A percentile compares a stretch with the other conserved stretches of the same genome.
phyloP scores from a whole-genome alignment of 2,329 filamentous ascomycete genomes.

The Verticillium isaacii region DNA sequence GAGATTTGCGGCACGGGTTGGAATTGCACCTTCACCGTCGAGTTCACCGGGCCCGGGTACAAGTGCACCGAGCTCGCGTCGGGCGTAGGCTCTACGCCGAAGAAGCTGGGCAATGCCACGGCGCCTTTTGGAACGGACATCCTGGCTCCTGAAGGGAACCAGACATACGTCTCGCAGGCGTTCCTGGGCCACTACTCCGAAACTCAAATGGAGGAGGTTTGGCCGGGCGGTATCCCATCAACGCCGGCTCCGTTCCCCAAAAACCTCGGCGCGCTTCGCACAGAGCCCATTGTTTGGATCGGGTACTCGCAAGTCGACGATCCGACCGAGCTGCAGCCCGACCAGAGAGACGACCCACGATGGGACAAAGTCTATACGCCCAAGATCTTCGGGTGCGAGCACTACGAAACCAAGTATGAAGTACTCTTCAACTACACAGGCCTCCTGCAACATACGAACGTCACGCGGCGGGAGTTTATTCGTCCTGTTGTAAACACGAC shows the following conservation, averaged over 20 bases:
- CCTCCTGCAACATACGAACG: constrained; percentile 17
- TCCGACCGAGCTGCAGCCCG: constrained; percentile 12
- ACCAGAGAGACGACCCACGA: constrained; percentile 13
- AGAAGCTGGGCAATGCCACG: constrained; percentile 15
- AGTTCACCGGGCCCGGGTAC: constrained; percentile 29
- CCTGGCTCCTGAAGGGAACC: constrained; percentile 21
- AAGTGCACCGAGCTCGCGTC: constrained; percentile 25
- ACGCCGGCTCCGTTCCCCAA: constrained; percentile 14
- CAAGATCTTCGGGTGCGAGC: constrained; percentile 27
- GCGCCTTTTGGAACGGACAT: constrained; percentile 20
- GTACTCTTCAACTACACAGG: constrained; percentile 22
- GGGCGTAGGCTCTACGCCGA: constrained; percentile 18
- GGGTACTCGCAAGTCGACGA: constrained; percentile 23
- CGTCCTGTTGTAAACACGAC: constrained; percentile 22
- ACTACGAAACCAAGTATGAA: constrained; percentile 26
- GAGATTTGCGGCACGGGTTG: constrained; percentile 25
- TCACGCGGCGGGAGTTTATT: constrained; percentile 15
- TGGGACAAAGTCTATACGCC: constrained; percentile 24
- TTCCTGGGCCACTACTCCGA: constrained; percentile 21
- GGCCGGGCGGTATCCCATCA: constrained; percentile 20
- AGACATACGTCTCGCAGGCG: constrained; percentile 24
- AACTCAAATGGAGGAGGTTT: constrained; percentile 16
- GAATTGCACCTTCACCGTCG: constrained; percentile 28
- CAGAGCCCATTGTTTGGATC: constrained; percentile 30
- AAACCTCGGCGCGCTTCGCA: constrained; percentile 25